phyloP scores from a whole-genome alignment of 2,329 filamentous ascomycete genomes.

The Sclerotiophoma versabilis region DNA sequence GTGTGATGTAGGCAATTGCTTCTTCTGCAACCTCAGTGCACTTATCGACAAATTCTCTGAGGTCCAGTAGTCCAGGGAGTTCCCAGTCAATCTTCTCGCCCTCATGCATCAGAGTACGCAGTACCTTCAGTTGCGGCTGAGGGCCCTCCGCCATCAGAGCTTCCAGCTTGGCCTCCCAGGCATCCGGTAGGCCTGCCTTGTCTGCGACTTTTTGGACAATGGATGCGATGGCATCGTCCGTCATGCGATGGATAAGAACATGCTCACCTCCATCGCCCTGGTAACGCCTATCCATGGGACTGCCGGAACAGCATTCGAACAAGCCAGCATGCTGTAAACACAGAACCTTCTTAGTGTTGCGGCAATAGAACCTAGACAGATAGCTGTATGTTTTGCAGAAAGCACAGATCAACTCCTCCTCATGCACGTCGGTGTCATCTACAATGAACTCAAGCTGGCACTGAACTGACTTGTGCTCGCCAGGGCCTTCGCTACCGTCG shows the following conservation, averaged over 20 bases:
- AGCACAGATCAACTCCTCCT: constrained; percentile 90
- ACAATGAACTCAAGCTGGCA: constrained; percentile 43
- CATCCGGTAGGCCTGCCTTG: constrained; percentile 83
- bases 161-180: constrained; percentile 90
- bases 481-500: constrained; percentile 60
- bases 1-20: constrained; percentile 92
- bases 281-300: constrained; percentile 71
- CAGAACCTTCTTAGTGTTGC: constrained; percentile 78
- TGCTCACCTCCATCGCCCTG: constrained; percentile 65
- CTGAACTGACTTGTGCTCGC: constrained; percentile 14
- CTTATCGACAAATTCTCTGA: constrained; percentile 90
- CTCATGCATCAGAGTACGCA: constrained; percentile 85
- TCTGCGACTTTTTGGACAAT: constrained; percentile 81
- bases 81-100: constrained; percentile 96
- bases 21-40: constrained; percentile 99
- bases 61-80: constrained; percentile 78
- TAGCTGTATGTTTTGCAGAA: constrained; percentile 94
- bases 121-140: constrained; percentile 82
- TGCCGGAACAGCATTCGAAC: constrained; percentile 77
- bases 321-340: constrained; percentile 83
- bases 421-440: constrained; percentile 74
- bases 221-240: constrained; percentile 71
- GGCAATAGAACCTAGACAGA: constrained; percentile 87
- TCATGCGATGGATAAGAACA: constrained; percentile 77
- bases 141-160: constrained; percentile 83